phyloP scores from a whole-genome alignment of 192 early-diverging fungal species.

The Pilaira anomala region DNA sequence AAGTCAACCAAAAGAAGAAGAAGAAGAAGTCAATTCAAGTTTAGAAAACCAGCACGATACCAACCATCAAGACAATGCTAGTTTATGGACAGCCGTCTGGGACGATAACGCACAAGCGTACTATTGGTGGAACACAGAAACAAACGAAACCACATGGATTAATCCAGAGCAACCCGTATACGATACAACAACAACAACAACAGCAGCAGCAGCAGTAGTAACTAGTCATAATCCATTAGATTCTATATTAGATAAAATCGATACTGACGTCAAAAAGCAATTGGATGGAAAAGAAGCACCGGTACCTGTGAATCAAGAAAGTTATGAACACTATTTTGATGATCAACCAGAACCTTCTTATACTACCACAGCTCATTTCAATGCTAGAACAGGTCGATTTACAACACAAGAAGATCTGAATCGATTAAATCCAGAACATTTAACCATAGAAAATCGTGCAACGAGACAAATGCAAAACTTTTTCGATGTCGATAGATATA shows the following conservation, averaged over 20 bases:
- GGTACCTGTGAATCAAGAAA: background rate
- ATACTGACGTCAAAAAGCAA: conserved; percentile 33
- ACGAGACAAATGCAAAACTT: conserved; percentile 39
- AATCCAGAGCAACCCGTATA: conserved; percentile 24
- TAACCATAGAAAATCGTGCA: conserved; percentile 35
- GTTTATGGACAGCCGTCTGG: conserved; percentile 40
- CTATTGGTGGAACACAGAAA: conserved; percentile 51
- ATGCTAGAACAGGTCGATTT: conserved; percentile 40
- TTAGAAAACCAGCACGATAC: background rate
- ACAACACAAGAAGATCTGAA: conserved; percentile 21
- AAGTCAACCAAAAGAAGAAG: background rate
- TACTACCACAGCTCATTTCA: conserved; percentile 34
- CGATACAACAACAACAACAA: background rate
- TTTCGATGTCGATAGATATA: conserved; percentile 42
- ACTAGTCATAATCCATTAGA: conserved; percentile 34
- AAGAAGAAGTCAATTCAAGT: background rate
- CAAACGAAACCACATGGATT: conserved; percentile 49
- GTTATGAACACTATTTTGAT: background rate
- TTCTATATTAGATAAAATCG: conserved; percentile 40
- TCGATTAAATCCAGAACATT: conserved; percentile 34
- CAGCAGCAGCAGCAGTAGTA: background rate
- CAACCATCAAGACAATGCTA: background rate
- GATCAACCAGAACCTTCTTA: conserved; percentile 8
- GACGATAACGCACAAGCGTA: conserved; percentile 39
- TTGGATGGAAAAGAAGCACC: conserved; percentile 27